These are phyloP conservation scores for Tylopilus sp. DNA, from an alignment of 1,284 basidiomycete species.

Conservation along the genomic window DNA sequence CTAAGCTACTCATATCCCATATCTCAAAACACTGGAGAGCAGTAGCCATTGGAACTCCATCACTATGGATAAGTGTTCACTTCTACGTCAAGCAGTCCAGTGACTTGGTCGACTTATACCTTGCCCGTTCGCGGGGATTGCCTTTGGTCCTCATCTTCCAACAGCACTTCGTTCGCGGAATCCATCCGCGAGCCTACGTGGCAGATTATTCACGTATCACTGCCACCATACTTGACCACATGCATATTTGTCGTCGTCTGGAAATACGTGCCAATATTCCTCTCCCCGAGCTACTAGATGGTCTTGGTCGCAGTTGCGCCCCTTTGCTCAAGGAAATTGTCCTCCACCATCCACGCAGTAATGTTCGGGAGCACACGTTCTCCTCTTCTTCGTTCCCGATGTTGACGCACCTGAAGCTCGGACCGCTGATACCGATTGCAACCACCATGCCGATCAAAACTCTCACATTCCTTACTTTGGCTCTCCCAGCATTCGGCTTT, in stretches of 20 bases:
- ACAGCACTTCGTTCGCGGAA: conserved; percentile 21
- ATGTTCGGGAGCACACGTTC: conserved; percentile 14
- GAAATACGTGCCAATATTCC: conserved; percentile 27
- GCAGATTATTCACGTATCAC: conserved; percentile 24
- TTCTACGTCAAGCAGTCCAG: conserved; percentile 27
- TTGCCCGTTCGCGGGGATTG: conserved; percentile 26
- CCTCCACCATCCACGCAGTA: conserved; percentile 22
- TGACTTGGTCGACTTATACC: conserved; percentile 27
- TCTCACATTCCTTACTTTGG: conserved; percentile 26
- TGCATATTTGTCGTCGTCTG: conserved; percentile 24
- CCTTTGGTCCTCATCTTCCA: conserved; percentile 25
- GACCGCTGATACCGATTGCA: conserved; percentile 16
- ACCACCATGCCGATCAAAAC: conserved; percentile 15
- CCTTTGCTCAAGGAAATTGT: conserved; percentile 26
- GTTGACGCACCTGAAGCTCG: conserved; percentile 25
- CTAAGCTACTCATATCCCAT: conserved; percentile 30
- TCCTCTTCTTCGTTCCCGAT: conserved; percentile 23
- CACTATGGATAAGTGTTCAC: conserved; percentile 26
- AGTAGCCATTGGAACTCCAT: conserved; percentile 22
- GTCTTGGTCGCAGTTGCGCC: conserved; percentile 20
- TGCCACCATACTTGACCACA: conserved; percentile 25
- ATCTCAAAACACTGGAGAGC: conserved; percentile 31
- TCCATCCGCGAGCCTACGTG: conserved; percentile 15
- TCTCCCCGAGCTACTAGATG: conserved; percentile 27
- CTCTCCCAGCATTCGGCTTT: conserved; percentile 21